These are phyloP conservation scores for Bothriochloa decipiens DNA, from an alignment of 176 grass and related monocot species.

Conservation along the genomic window DNA sequence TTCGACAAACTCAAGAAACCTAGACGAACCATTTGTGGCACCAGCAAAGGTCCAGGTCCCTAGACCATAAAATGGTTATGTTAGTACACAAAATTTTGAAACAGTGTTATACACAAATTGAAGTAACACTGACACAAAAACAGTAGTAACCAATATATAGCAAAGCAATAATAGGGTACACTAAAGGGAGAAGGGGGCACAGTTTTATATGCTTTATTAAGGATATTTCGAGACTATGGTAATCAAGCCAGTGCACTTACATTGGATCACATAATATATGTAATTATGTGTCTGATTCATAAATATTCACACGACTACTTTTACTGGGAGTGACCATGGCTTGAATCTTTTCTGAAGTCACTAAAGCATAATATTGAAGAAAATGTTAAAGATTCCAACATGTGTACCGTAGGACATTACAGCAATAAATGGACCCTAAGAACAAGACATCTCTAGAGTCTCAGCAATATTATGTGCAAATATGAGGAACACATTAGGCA, in stretches of 20 bases:
- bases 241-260: not conserved
- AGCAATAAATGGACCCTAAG: not conserved
- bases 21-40: conserved; percentile 81
- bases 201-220: not conserved
- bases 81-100: conserved; percentile 8
- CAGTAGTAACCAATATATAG: conserved; percentile 13
- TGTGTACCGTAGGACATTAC: not conserved
- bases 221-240: not conserved
- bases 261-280: not conserved
- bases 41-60: conserved; percentile 86
- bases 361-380: not conserved
- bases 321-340: not conserved
- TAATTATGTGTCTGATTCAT: not conserved
- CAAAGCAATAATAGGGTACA: not conserved
- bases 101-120: not conserved
- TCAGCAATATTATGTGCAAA: not conserved
- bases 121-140: not conserved
- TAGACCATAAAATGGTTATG: conserved; percentile 47
- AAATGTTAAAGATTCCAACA: not conserved
- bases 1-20: conserved; percentile 85
- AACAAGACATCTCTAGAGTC: conserved; percentile 25
- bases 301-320: not conserved
- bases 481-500: conserved; percentile 10
- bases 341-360: not conserved
- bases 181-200: not conserved